Conservation (phyloP, 2,329 filamentous ascomycete species). For the Hirsutella rhossiliensis region DNA sequence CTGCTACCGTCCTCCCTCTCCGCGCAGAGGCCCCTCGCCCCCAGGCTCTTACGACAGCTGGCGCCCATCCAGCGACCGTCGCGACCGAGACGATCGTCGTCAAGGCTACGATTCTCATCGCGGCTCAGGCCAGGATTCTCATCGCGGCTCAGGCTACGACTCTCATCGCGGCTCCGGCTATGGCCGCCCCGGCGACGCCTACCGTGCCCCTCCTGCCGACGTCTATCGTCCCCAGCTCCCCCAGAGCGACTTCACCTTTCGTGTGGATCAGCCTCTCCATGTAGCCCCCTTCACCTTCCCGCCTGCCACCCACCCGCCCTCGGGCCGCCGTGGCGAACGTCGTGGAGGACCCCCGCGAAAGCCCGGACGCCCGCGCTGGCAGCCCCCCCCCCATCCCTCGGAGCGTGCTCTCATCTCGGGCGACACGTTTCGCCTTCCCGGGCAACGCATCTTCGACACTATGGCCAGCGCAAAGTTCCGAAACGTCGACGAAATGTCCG, state of each 20-base stretch:
- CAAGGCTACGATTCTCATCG: constrained; percentile 10
- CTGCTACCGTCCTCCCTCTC: constrained; percentile 3
- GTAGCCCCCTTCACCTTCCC: constrained; percentile 22
- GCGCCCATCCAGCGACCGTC: constrained; percentile 12
- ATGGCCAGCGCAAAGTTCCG: constrained; percentile 38
- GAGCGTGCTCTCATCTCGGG: constrained; percentile 38
- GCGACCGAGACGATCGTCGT: constrained; percentile 9
- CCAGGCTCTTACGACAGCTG: constrained; percentile 12
- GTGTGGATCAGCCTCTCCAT: constrained; percentile 37
- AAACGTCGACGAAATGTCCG: constrained; percentile 44
- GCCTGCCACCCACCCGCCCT: constrained; percentile 6
- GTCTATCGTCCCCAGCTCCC: constrained; percentile 18
- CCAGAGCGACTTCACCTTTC: constrained; percentile 44
- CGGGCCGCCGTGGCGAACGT: constrained; percentile 8
- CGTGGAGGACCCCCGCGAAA: constrained; percentile 13
- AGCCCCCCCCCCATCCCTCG: constrained; percentile 27
- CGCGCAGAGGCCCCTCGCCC: neutral
- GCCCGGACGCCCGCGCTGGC: constrained; percentile 19
- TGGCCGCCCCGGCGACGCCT: neutral
- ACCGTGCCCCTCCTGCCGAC: neutral
- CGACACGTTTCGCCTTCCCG: constrained; percentile 25
- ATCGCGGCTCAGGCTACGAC: no score
- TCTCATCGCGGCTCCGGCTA: neutral
- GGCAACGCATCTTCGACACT: constrained; percentile 33
- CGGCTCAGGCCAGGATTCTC: no score